Evolutionary conservation across 2,329 filamentous ascomycete genomes (phyloP), one percentile per base, ranked within the genome.

Genomic region (Acrocalymma vagum): DNA sequence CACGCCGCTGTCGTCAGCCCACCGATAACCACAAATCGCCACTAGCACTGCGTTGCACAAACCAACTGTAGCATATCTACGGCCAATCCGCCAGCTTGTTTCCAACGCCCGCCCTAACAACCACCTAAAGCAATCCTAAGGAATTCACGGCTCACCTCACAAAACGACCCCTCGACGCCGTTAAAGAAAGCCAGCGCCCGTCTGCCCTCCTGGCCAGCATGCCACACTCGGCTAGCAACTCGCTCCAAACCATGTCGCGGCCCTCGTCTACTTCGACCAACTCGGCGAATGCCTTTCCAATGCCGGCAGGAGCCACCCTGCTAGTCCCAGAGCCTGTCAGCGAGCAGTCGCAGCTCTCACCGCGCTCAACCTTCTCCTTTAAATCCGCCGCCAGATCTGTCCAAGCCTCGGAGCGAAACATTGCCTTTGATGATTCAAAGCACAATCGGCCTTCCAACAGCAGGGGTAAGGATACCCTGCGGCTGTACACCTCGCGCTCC

Each of bases 231-330:
- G 53, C 54, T 42, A 51, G 61, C 55, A 57, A 58, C 17, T n/a
- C n/a, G n/a, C n/a, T n/a, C n/a, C 64, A 57, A n/a, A 59, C 60
- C 11, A 69, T 70, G 65, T 71, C 67, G 31, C 61, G 63, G 20
- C 62, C 62, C 11, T 67, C 65, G 17, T 67, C 65, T 20, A 63
- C 63, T 18, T 70, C 66, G 32, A 64, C 59, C 22, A 53, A 55
- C 33, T 62, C 65, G 17, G 59, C 62, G 32, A 58, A 59, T 44
- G 56, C 55, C 9, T 69, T 69, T 40, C 67, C 67, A 18, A 65
- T 58, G 45, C 58, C 57, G 38, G 67, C 65, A 8, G 67, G 67
- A 33, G 53, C 57, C 33, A 53, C 60, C 29, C 45, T 67, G 38
- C 51, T 63, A 29, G 55, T 48, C 11, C 64, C 64, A 33, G 62